A percentile compares a stretch with the other conserved stretches of the same genome.
These are phyloP conservation scores for Catunica adiposa DNA, from an alignment of 2,329 filamentous ascomycete species.

Conservation along the genomic window DNA sequence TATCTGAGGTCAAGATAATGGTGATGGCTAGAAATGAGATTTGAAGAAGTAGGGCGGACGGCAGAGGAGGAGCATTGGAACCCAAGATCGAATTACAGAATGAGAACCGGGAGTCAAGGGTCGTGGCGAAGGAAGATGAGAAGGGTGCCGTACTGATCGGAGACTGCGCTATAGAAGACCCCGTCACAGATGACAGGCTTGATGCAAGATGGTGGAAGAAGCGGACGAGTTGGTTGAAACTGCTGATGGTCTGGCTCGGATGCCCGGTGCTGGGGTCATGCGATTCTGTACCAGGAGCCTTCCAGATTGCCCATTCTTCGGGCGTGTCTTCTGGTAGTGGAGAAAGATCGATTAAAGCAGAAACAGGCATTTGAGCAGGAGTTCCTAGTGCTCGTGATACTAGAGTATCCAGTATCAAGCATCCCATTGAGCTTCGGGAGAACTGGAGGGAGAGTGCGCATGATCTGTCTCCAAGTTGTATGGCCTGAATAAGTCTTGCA, in stretches of 20 bases:
- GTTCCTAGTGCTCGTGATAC: constrained; percentile 35
- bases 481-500: constrained; percentile 29
- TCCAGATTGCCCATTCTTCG: constrained; percentile 62
- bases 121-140: too few species aligned
- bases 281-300: too few species aligned
- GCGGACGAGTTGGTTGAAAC: too few species aligned
- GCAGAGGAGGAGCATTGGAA: constrained; percentile 21
- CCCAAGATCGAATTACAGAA: constrained; percentile 27
- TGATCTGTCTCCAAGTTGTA: not conserved
- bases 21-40: constrained; percentile 24
- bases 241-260: too few species aligned
- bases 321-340: constrained; percentile 46
- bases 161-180: too few species aligned
- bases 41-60: constrained; percentile 24
- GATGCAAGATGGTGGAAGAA: too few species aligned
- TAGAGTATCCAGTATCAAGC: constrained; percentile 45
- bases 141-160: too few species aligned
- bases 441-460: not conserved
- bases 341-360: constrained; percentile 29
- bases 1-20: constrained; percentile 20
- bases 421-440: constrained; percentile 28
- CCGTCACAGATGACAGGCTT: too few species aligned
- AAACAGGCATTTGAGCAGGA: constrained; percentile 32
- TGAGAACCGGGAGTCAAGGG: constrained; percentile 22
- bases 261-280: too few species aligned